Base-by-base conservation (phyloP, 768 basidiomycete genomes). In the Leccinum obscurum region DNA sequence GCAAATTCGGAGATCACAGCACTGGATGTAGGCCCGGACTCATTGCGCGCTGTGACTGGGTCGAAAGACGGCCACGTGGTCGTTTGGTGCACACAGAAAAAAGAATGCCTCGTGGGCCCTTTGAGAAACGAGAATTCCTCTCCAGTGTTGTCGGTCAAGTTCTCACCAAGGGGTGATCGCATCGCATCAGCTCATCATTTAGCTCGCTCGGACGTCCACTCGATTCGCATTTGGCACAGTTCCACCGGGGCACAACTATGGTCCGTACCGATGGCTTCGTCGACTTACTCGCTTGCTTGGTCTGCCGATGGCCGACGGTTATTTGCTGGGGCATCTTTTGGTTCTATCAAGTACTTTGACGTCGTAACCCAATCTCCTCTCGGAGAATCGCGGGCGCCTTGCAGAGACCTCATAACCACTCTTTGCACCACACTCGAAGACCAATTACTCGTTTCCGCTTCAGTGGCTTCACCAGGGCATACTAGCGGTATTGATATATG, bases 221-320 rank as follows among this genome's bases (percentile, higher is more conserved):
- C 55, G 10, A 30, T 65, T 30, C 53, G 22, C 26, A 56, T 67
- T 34, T 67, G 66, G 66, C 60, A 62, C 39, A 59, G 53, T 52
- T 34, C 35, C 6, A 65, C 63, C 7, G 59, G 61, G 9, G 51
- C 11, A 1, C 55, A 34, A 15, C 17, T 67, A 26, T 30, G 3
- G n/a, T 54, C 59, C 4, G 55, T 64, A 22, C 39, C 30, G 1
- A 39, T 54, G n/a, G 15, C 17, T 17, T n/a, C 50, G 4, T 9
- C 34, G 3, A 56, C 62, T 4, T 44, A 44, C 41, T 67, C 66
- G 4, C 59, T 68, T 5, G 59, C 60, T 32, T 68, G 66, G 66
- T 62, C 66, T 26, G 9, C 2, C 15, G 65, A 68, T 15, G 54
- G 63, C 28, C 65, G 46, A 1, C 55, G 59, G 24, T 26, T 67